Base-by-base conservation (phyloP, 305 asterid genomes). In the Solanum chacoense region DNA sequence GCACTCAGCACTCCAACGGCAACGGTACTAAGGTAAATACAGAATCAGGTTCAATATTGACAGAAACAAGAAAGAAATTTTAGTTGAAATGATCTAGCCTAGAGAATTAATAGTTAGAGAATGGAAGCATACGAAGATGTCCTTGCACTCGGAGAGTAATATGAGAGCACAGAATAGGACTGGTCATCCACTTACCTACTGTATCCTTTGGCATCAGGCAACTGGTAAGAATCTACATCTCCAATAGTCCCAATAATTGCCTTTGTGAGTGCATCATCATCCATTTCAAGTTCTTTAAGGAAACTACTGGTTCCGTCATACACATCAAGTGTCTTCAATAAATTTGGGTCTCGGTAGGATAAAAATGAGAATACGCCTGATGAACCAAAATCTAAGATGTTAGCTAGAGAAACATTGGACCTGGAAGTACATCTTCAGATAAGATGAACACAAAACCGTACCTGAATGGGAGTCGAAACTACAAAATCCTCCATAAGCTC, bases 401-500 rank as follows among this genome's bases (percentile, higher is more conserved):
- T 84, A 84, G 74, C 74, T 55, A 84, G 87, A 50, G 45, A 84
- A 55, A 84, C 40, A 11, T 32, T 31, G 45, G 29, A 20, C 87
- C 87, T 32, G 72, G 72, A 83, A 45, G 38, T 29, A 37, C n/a
- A 69, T 80, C 88, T 80, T 63, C 73, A 88, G 85, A 90, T 35
- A 65, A 76, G 40, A 84, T 35, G 55, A 80, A 24, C 67, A 87
- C 55, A 50, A 86, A 59, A 88, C 63, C 83, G 67, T 87, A 95
- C 99, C 99, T 90, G 99, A 98, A 89, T 98, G 98, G 38, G 99
- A 90, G 93, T 96, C 99, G 32, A 98, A 96, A 91, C 95, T 96
- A 91, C 99, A 98, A 90, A 96, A 98, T 75, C 99, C 99, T 87
- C 99, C 99, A 93, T 98, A 98, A 75, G 99, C 99, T 91, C 99